Base-by-base conservation (phyloP, 352 stramenopile species). In the Globisporangium heterothallicum region DNA sequence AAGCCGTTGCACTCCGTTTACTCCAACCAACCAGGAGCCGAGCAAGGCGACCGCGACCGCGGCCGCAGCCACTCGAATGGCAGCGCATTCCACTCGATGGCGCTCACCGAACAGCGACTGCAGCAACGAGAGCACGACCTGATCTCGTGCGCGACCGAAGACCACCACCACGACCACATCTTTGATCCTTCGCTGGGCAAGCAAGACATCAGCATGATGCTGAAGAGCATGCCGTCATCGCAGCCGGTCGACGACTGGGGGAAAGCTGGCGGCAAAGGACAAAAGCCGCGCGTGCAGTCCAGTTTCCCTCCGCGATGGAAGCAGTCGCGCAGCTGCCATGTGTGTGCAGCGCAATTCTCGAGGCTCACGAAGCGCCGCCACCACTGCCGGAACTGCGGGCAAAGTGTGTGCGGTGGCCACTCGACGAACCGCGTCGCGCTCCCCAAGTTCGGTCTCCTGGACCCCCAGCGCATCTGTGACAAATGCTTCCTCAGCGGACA, bases 321-420 rank as follows among this genome's bases (percentile, higher is more conserved):
- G 64, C 79, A 92, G 56, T 66, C 81, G 35, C 72, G 71, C 13
- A 74, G 70, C 43, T 92, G 81, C 51, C 68, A 87, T 61, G 76
- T 92, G 42, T 92, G 81, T 50, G 54, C 65, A 7, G 64, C 64
- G 26, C 55, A 58, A 9, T 92, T 89, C 63, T 70, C 70, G 41
- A 38, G 55, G 46, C 59, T 88, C 24, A 70, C 85, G 36, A 85
- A 85, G 48, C 81, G 81, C n/a, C 78, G 81, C 43, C 81, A 92
- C 58, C 81, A 92, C 61, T 92, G 81, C 61, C 76, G 81, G 16
- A 88, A 88, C 59, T 92, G 81, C 60, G 81, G 81, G 6, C 72
- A 87, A 53, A 88, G 76, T 40, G 79, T 88, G 10, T 90, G 79
- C 59, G 71, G 63, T 38, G 74, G 72, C 42, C 79, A 90, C 59